Evolutionary conservation across 2,329 filamentous ascomycete species (phyloP), one percentile per base, ranked within the genome.

Genomic region (Aureobasidium namibiae): DNA sequence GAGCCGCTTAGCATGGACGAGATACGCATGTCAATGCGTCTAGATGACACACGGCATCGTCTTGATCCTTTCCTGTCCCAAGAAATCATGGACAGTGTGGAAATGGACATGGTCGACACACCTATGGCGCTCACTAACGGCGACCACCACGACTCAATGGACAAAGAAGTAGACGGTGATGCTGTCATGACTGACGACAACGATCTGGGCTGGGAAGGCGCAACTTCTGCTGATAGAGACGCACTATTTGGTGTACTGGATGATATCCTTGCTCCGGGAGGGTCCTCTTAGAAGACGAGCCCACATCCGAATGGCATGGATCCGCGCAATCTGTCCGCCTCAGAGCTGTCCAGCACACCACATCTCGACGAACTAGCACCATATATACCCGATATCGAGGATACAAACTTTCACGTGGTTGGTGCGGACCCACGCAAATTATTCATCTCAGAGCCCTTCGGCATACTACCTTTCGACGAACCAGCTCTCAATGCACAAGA

Each of bases 1-100:
- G 82, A 85, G 6, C 84, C 89, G 0, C 74, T 96, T 1, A 85
- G 85, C 14, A 87, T 92, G 75, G 84, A 86, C 18, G 92, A 96
- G 70, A 73, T 96, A 49, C 82, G 88, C 38, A 76, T 96, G 3
- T 85, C 89, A 0, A 72, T 95, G 16, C 83, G 88, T 61, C 80
- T 96, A 63, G 85, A 87, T 13, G 89, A 94, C 57, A 83, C 82
- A 26, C 86, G 89, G 61, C 79, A 95, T 63, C 84, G 85, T 10
- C 85, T 89, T 61, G 92, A 94, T 74, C 90, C 89, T 0, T 79
- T 90, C 24, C 77, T 95, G 38, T 81, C 84, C 29, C 85, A 88
- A 42, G 80, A 84, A 57, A 83, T 96, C 46, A 76, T 86, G 66
- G 85, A 62, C 6, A 91, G 89, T 67, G 80, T 88, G 33, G 90